Conservation (phyloP, 192 early-diverging fungal genomes). For the Coemansia sp. region DNA sequence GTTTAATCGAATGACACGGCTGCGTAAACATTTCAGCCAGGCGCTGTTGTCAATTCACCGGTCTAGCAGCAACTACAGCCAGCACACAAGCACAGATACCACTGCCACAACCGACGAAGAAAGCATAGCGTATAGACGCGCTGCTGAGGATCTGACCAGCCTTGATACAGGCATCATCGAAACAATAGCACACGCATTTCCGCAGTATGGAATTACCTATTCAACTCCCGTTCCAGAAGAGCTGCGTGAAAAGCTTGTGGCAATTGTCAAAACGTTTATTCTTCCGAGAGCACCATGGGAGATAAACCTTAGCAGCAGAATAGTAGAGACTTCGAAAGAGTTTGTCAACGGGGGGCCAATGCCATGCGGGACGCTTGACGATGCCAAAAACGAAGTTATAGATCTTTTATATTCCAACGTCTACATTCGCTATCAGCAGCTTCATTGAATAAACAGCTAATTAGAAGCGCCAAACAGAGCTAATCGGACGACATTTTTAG, state of each 20-base stretch:
- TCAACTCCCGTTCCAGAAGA: constrained; percentile 15
- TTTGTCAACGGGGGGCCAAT: constrained; percentile 20
- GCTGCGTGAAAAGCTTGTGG: constrained; percentile 16
- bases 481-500: constrained; percentile 20
- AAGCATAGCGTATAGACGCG: neutral
- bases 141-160: constrained; percentile 5
- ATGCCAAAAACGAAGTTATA: constrained; percentile 25
- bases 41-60: neutral
- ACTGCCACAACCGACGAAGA: neutral
- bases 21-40: neutral
- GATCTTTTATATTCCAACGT: constrained; percentile 38
- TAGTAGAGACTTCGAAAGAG: constrained; percentile 2
- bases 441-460: neutral
- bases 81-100: neutral
- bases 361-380: constrained; percentile 23
- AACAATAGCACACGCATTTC: constrained; percentile 21
- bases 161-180: constrained; percentile 21
- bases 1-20: neutral
- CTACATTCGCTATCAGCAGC: constrained; percentile 23
- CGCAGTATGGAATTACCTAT: constrained; percentile 4
- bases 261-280: constrained; percentile 32
- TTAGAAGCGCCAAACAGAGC: constrained; percentile 8
- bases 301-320: constrained; percentile 15
- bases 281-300: constrained; percentile 26
- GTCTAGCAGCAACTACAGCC: neutral